A percentile compares a stretch with the other conserved stretches of the same genome.
Conservation (phyloP, 305 asterid genomes). For the Solanum chacoense region DNA sequence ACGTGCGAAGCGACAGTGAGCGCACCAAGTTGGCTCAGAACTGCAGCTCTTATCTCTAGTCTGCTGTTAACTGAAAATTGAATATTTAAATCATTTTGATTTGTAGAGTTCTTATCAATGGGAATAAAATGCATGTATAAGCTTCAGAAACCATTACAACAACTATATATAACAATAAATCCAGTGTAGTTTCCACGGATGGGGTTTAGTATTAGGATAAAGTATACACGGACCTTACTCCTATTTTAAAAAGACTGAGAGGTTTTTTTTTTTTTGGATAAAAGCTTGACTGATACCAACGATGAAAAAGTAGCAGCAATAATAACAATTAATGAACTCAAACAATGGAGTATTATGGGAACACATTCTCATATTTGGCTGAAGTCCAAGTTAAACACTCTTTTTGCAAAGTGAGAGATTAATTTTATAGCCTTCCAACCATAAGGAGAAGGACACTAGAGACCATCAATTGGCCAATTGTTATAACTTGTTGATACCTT, state of each 20-base stretch:
- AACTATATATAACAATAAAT: no score
- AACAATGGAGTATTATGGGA: background rate
- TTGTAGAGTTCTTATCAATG: background rate
- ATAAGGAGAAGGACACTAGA: constrained; percentile 9
- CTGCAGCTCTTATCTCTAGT: background rate
- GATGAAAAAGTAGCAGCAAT: background rate
- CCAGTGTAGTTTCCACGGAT: no score
- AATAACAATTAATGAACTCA: background rate
- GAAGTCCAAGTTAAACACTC: background rate
- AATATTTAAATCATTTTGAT: background rate
- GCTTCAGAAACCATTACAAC: background rate
- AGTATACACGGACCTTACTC: background rate
- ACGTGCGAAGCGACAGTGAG: background rate
- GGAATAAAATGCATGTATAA: background rate
- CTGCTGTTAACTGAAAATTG: background rate
- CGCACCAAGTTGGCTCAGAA: background rate
- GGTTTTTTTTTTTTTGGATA: no score
- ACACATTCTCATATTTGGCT: background rate
- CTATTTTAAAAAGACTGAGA: background rate
- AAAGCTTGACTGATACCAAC: background rate
- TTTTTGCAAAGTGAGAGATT: background rate
- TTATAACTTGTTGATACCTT: constrained; percentile 4
- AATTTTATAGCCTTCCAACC: background rate
- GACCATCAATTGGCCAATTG: constrained; percentile 2
- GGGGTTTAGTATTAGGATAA: background rate